Evolutionary conservation across 371 early-diverging fungal genomes (phyloP).

Genomic region (Rhizopus arrhizus): DNA sequence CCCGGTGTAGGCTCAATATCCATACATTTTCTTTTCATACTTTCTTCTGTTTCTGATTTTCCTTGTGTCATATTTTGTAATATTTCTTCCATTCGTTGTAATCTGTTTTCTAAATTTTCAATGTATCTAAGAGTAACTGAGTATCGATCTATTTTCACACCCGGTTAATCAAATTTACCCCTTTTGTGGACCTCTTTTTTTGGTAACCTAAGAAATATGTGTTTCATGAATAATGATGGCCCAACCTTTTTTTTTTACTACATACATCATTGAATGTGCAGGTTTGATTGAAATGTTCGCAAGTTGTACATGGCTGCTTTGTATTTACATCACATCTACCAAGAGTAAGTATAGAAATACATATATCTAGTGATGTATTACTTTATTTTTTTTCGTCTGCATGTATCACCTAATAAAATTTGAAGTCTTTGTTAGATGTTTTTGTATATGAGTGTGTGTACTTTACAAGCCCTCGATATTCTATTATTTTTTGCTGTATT

Average conservation of each 20-base stretch:
- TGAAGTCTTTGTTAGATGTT: background rate
- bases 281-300: slow-evolving; percentile 45
- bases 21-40: background rate
- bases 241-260: background rate
- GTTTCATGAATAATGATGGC: background rate
- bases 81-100: slow-evolving; percentile 45
- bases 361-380: slow-evolving; percentile 6
- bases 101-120: slow-evolving; percentile 41
- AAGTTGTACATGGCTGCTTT: slow-evolving; percentile 43
- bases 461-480: slow-evolving; percentile 47
- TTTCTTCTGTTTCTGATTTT: background rate
- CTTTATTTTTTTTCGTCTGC: slow-evolving; percentile 53
- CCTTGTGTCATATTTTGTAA: slow-evolving; percentile 17
- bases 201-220: slow-evolving; percentile 29
- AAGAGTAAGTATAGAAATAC: background rate
- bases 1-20: background rate
- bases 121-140: slow-evolving; percentile 36
- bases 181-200: slow-evolving; percentile 55
- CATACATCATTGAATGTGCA: slow-evolving; percentile 53
- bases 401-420: slow-evolving; percentile 42
- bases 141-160: background rate
- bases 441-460: background rate
- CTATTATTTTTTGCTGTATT: slow-evolving; percentile 25
- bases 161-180: slow-evolving; percentile 31
- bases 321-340: slow-evolving; percentile 47